Percentiles rank a stretch among this genome's conserved stretches.
Conservation (phyloP, 805 yeast genomes). For the Cyberlindnera euphorbiae region DNA sequence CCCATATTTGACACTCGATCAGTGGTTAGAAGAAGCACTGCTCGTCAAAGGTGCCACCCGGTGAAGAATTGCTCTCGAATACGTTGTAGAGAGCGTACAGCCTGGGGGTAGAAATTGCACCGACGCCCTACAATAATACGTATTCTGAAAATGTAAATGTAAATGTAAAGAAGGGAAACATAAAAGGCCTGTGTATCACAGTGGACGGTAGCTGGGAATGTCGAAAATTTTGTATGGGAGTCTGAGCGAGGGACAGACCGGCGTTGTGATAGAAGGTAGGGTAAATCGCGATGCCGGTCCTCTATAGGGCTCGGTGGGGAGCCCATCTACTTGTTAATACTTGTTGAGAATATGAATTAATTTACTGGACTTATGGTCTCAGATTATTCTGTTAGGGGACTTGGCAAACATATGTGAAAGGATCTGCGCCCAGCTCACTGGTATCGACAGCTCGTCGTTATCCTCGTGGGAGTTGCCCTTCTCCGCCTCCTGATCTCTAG, state of each 20-base stretch:
- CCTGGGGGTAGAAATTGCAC: constrained; percentile 4
- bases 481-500: constrained; percentile 37
- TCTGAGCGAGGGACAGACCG: too few relatives aligned
- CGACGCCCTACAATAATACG: constrained; percentile 14
- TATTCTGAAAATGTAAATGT: constrained; percentile 4
- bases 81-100: constrained; percentile 13
- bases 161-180: constrained; percentile 2
- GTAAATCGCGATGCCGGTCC: neutral
- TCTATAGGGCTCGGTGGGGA: neutral
- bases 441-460: constrained; percentile 21
- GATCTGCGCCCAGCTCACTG: constrained; percentile 7
- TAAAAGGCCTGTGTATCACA: neutral
- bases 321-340: neutral
- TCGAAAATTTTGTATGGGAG: neutral
- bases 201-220: neutral
- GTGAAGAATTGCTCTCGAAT: constrained; percentile 12
- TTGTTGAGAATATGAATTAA: too few relatives aligned
- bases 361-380: too few relatives aligned
- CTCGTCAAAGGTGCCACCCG: too few relatives aligned
- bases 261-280: neutral
- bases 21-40: too few relatives aligned
- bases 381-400: constrained; percentile 12
- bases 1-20: too few relatives aligned
- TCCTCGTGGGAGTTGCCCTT: constrained; percentile 25
- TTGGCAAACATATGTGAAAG: constrained; percentile 8